Evolutionary conservation across 148 eudicot genomes (phyloP).

Genomic region (Heliosperma pusillum): DNA sequence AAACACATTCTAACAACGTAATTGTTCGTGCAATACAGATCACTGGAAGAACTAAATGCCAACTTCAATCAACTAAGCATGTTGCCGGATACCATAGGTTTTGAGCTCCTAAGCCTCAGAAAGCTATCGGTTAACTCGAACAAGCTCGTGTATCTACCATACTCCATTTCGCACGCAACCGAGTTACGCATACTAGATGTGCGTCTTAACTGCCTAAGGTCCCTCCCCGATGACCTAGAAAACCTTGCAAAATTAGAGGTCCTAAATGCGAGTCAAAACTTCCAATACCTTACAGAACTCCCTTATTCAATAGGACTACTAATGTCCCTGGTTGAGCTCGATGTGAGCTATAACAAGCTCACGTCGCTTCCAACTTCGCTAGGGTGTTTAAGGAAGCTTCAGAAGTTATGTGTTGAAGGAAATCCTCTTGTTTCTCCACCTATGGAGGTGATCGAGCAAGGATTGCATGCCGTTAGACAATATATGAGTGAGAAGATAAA

Average conservation of each 20-base stretch:
- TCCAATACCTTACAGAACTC: conserved; percentile 45
- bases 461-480: conserved; percentile 43
- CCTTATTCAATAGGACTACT: conserved; percentile 69
- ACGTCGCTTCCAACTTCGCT: conserved; percentile 48
- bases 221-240: conserved; percentile 75
- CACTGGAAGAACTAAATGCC: conserved; percentile 51
- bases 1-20: not conserved
- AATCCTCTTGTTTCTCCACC: conserved; percentile 72
- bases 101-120: conserved; percentile 56
- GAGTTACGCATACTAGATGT: conserved; percentile 53
- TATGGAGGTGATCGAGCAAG: conserved; percentile 53
- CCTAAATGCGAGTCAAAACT: conserved; percentile 73
- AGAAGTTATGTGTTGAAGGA: conserved; percentile 61
- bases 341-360: conserved; percentile 64
- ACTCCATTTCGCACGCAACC: conserved; percentile 57
- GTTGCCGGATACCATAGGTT: conserved; percentile 67
- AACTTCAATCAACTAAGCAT: conserved; percentile 62
- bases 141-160: conserved; percentile 52
- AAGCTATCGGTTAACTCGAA: conserved; percentile 67
- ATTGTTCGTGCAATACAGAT: conserved; percentile 23
- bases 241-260: conserved; percentile 53
- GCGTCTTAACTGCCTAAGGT: conserved; percentile 63
- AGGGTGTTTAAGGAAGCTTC: conserved; percentile 55
- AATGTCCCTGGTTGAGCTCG: conserved; percentile 61
- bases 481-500: conserved; percentile 59